Percentiles rank a stretch among this genome's conserved stretches.
Evolutionary conservation across 495 filamentous ascomycete species (phyloP).

Genomic region (Xylaria nigripes): DNA sequence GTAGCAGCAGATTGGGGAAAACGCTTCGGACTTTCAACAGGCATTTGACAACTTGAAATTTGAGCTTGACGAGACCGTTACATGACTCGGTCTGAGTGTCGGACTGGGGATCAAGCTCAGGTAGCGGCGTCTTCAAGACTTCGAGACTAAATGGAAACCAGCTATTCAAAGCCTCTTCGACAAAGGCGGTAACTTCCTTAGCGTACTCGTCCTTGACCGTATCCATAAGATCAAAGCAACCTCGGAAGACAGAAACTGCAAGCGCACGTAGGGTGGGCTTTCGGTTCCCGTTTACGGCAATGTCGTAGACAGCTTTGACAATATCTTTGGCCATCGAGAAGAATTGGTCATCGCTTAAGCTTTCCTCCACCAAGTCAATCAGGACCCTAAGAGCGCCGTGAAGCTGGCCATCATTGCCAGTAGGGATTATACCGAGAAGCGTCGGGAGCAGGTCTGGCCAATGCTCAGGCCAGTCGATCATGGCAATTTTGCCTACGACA

Average conservation of each 20-base stretch:
- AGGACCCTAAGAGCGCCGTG: constrained; percentile 85
- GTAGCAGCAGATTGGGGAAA: constrained; percentile 71
- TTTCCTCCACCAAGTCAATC: constrained; percentile 85
- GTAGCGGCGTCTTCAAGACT: constrained; percentile 61
- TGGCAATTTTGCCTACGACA: constrained; percentile 93
- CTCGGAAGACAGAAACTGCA: constrained; percentile 78
- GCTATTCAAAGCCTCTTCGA: constrained; percentile 67
- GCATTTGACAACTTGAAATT: constrained; percentile 86
- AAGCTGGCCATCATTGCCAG: constrained; percentile 63
- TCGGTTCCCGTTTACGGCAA: constrained; percentile 65
- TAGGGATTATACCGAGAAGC: constrained; percentile 66
- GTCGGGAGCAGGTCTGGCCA: constrained; percentile 82
- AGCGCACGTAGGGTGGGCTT: constrained; percentile 69
- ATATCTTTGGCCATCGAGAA: constrained; percentile 78
- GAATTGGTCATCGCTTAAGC: constrained; percentile 89
- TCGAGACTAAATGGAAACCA: constrained; percentile 85
- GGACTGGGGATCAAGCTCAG: constrained; percentile 36
- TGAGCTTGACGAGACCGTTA: constrained; percentile 75
- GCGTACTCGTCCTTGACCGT: constrained; percentile 91
- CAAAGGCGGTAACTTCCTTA: constrained; percentile 74
- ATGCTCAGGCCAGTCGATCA: constrained; percentile 83
- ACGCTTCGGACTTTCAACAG: constrained; percentile 80
- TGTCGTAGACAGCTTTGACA: constrained; percentile 70
- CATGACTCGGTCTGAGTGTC: constrained; percentile 44
- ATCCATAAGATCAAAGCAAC: constrained; percentile 89